Percentiles rank a stretch among this genome's conserved stretches.
Conservation (phyloP, 1,284 basidiomycete genomes). For the Rhodotorula sp. region DNA sequence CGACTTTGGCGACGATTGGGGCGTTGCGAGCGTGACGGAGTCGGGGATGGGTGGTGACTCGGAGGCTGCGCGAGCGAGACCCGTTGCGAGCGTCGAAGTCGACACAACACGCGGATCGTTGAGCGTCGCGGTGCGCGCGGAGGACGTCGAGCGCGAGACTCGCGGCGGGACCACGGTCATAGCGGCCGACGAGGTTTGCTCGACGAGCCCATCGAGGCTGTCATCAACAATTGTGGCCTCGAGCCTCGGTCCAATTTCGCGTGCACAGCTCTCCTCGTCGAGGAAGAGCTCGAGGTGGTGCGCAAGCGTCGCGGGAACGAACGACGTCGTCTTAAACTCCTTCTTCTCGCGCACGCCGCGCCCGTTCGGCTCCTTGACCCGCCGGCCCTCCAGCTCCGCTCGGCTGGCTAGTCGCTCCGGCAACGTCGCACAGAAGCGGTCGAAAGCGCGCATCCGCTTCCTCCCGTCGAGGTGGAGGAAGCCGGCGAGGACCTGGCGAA, state of each 20-base stretch:
- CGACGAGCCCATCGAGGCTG: background rate
- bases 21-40: too few species aligned
- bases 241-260: conserved; percentile 15
- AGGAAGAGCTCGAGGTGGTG: conserved; percentile 55
- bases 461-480: conserved; percentile 57
- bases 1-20: background rate
- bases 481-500: conserved; percentile 53
- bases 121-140: background rate
- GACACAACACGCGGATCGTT: background rate
- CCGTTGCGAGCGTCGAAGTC: background rate
- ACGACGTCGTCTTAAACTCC: conserved; percentile 58
- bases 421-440: conserved; percentile 46
- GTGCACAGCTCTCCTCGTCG: conserved; percentile 8
- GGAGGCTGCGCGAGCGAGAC: conserved; percentile 13
- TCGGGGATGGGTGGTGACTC: background rate
- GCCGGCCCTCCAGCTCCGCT: background rate
- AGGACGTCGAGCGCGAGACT: conserved; percentile 2
- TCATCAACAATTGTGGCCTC: conserved; percentile 11
- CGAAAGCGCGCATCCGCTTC: conserved; percentile 56
- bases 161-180: too few species aligned
- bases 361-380: too few species aligned
- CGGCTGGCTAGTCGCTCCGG: background rate
- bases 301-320: conserved; percentile 54
- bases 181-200: background rate
- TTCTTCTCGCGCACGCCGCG: conserved; percentile 24